Evolutionary conservation across 2,329 filamentous ascomycete species (phyloP).

Genomic region (Phaeosphaeriaceae sp.): DNA sequence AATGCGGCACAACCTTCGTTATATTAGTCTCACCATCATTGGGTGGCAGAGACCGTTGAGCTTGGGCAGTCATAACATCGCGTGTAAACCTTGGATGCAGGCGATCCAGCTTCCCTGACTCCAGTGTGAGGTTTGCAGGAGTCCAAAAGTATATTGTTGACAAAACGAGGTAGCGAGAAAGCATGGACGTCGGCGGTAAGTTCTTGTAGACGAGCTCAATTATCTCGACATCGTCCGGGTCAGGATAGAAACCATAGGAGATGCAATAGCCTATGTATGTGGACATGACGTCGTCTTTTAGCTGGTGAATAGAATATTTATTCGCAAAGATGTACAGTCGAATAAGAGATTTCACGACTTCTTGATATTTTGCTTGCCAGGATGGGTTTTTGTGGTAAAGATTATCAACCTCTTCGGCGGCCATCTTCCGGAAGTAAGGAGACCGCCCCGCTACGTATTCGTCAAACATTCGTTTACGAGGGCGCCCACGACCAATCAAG

Average conservation of each 20-base stretch:
- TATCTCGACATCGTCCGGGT: conserved; percentile 3
- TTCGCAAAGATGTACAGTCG: conserved; percentile 6
- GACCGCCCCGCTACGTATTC: conserved; percentile 5
- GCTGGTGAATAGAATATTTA: conserved; percentile 4
- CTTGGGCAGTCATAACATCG: conserved; percentile 6
- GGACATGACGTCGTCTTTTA: conserved; percentile 6
- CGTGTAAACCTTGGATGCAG: conserved; percentile 2
- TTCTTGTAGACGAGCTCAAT: conserved; percentile 5
- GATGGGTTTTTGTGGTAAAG: conserved; percentile 3
- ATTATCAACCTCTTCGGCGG: conserved; percentile 2
- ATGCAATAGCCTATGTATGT: conserved; percentile 8
- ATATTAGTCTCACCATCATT: not conserved
- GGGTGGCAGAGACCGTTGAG: conserved; percentile 1
- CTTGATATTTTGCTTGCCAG: conserved; percentile 7
- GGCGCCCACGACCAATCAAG: not conserved
- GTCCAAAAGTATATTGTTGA: conserved; percentile 7
- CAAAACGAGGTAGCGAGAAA: conserved; percentile 4
- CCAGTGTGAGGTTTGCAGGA: not conserved
- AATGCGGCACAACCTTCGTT: conserved; percentile 2
- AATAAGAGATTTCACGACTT: conserved; percentile 6
- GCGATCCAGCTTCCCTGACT: conserved; percentile 1
- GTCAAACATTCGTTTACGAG: conserved; percentile 4
- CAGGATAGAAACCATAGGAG: conserved; percentile 4
- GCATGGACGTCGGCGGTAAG: not conserved
- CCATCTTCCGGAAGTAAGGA: not conserved